These are phyloP conservation scores for Fusarium graminum DNA, from an alignment of 2,329 filamentous ascomycete species.

Conservation along the genomic window DNA sequence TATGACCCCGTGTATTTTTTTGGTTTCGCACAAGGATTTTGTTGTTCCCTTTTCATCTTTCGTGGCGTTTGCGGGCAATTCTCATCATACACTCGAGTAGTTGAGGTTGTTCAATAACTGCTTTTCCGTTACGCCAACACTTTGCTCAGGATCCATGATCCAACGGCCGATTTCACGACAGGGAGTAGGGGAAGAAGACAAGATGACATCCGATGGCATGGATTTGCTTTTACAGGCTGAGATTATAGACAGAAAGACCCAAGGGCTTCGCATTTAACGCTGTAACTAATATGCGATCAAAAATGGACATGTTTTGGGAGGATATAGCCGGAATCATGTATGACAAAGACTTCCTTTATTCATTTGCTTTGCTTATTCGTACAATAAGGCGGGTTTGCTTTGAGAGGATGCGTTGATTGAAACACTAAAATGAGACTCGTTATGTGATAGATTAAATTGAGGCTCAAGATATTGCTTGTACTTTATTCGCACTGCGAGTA, in stretches of 20 bases:
- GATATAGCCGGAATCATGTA: conserved; percentile 53
- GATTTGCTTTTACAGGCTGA: conserved; percentile 52
- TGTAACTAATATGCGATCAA: conserved; percentile 56
- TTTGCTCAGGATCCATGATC: conserved; percentile 46
- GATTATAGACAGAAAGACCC: conserved; percentile 55
- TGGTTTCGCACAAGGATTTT: conserved; percentile 15
- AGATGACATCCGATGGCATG: conserved; percentile 48
- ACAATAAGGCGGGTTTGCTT: conserved; percentile 38
- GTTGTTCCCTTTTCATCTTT: conserved; percentile 33
- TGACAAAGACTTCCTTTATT: conserved; percentile 51
- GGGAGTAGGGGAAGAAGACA: conserved; percentile 44
- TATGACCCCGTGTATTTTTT: conserved; percentile 25
- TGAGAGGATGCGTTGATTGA: conserved; percentile 34
- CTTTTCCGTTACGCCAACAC: conserved; percentile 37
- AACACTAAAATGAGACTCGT: conserved; percentile 41
- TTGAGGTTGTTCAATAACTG: conserved; percentile 41
- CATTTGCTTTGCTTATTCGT: conserved; percentile 42
- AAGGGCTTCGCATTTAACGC: conserved; percentile 49
- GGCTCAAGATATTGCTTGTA: conserved; percentile 31
- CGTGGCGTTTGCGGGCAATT: conserved; percentile 42
- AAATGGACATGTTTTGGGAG: conserved; percentile 50
- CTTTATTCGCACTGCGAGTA: conserved; percentile 7
- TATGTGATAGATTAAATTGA: conserved; percentile 42
- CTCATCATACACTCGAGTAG: conserved; percentile 26
- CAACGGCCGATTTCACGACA: conserved; percentile 46